Percentiles rank a stretch among this genome's conserved stretches.
Evolutionary conservation across 2,329 filamentous ascomycete genomes (phyloP).

Genomic region (Aureobasidium sp.): DNA sequence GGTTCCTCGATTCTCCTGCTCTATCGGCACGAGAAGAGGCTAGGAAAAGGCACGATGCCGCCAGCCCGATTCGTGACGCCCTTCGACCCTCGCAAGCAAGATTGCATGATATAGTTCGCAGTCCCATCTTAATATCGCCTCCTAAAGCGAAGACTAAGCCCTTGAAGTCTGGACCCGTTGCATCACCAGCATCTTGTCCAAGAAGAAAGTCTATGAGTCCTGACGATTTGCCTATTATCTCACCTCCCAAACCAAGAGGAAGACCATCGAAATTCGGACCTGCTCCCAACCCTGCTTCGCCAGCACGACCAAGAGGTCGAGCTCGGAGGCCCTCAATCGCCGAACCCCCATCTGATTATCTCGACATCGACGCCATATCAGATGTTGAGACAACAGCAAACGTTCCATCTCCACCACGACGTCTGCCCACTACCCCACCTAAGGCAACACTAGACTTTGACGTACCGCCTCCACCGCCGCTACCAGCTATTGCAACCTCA

Average conservation of each 20-base stretch:
- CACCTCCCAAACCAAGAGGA: too few species aligned
- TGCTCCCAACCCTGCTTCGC: neutral
- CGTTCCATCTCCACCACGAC: constrained; percentile 24
- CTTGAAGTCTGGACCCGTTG: constrained; percentile 1
- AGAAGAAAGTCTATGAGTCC: too few species aligned
- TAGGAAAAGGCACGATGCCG: neutral
- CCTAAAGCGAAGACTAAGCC: constrained; percentile 15
- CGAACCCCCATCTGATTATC: constrained; percentile 11
- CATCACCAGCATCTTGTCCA: too few species aligned
- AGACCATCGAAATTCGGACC: neutral
- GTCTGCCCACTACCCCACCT: neutral
- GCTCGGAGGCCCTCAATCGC: neutral
- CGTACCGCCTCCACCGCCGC: neutral
- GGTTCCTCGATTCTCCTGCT: neutral
- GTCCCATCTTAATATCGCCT: neutral
- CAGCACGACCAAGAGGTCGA: neutral
- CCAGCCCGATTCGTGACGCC: neutral
- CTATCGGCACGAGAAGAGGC: neutral
- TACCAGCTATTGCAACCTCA: neutral
- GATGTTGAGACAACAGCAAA: constrained; percentile 24
- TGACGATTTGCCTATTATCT: too few species aligned
- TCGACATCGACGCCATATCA: constrained; percentile 22
- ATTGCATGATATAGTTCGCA: neutral
- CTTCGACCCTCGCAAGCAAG: neutral
- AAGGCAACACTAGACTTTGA: neutral